Base-by-base conservation (phyloP, 129 eudicot genomes). In the Gnaphalium uliginosum region DNA sequence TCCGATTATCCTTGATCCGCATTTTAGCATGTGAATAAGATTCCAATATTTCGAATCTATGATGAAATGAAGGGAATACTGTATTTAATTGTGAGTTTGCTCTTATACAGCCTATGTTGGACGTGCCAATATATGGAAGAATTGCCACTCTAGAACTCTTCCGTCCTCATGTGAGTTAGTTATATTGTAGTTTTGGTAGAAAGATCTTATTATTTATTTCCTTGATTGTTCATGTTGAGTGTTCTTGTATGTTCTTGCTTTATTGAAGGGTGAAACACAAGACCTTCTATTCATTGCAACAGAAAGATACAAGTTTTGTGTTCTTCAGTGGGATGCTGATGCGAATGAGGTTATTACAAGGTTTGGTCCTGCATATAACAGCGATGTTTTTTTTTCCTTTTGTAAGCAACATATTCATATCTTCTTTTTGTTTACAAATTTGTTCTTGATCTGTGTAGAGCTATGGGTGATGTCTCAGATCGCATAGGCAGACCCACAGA, bases 401-500 rank as follows among this genome's bases (percentile, higher is more conserved):
- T 69, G n/a, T 43, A 22, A 29, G 13, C 35, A 39, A 46, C 67
- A 50, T 33, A 3, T 63, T 71, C 37, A 18, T 35, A 72, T 8
- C 27, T 43, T 10, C 15, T 30, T 63, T 46, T 27, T 69, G 35
- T 54, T 69, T 59, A 78, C 39, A 62, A 69, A 26, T 17, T 63
- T 79, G 24, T 63, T 72, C 66, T 2, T 79, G 60, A 58, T 48
- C 69, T 66, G 15, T 79, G 75, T 81, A 94, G 99, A 80, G 96
- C 97, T 17, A 91, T 89, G 89, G 99, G 99, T 30, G 97, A 90
- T 81, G 96, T 94, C 48, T 94, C 99, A 4, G 99, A 94, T 84
- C 93, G 99, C 79, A 87, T 90, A 66, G 99, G 99, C 39, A 91
- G 99, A 29, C 97, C 97, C n/a, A 94, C 99, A 13, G 97, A 91